Conservation (phyloP, 2,329 filamentous ascomycete species). For the Colletotrichum paranaense region DNA sequence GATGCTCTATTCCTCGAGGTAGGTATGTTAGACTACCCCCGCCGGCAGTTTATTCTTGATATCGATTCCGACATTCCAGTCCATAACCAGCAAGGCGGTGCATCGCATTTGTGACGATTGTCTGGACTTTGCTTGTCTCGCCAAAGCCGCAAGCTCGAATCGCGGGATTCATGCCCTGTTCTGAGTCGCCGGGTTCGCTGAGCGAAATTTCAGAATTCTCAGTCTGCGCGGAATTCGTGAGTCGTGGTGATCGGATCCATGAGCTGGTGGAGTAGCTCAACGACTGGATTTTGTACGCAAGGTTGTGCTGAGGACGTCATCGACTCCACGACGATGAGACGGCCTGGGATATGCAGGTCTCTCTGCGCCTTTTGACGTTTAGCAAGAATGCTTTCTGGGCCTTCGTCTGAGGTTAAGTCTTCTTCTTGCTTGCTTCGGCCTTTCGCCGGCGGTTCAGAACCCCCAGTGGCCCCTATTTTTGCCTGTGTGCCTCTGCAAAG, state of each 20-base stretch:
- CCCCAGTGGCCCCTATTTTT: not conserved
- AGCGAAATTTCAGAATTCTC: conserved; percentile 10
- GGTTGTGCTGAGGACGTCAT: conserved; percentile 28
- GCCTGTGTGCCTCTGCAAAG: not conserved
- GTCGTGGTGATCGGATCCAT: not conserved
- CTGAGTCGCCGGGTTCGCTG: not conserved
- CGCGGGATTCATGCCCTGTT: not conserved
- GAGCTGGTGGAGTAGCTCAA: not conserved
- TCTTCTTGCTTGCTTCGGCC: conserved; percentile 25
- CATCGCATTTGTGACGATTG: conserved; percentile 20
- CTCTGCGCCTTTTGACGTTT: not conserved
- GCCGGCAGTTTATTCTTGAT: conserved; percentile 4
- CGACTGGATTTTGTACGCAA: not conserved
- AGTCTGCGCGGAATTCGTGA: not conserved
- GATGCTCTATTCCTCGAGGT: not conserved
- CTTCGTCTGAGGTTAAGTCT: not conserved
- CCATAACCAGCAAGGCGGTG: conserved; percentile 2
- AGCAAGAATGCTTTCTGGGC: not conserved
- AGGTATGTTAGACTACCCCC: not conserved
- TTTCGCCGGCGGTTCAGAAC: conserved; percentile 25
- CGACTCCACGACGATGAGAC: conserved; percentile 31
- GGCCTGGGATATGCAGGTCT: conserved; percentile 5
- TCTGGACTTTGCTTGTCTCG: conserved; percentile 8
- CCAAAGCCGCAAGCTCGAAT: not conserved
- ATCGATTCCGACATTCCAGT: conserved; percentile 3